Conservation (phyloP, 1,139 yeast genomes). For the Zygotorulaspora mrakii region DNA sequence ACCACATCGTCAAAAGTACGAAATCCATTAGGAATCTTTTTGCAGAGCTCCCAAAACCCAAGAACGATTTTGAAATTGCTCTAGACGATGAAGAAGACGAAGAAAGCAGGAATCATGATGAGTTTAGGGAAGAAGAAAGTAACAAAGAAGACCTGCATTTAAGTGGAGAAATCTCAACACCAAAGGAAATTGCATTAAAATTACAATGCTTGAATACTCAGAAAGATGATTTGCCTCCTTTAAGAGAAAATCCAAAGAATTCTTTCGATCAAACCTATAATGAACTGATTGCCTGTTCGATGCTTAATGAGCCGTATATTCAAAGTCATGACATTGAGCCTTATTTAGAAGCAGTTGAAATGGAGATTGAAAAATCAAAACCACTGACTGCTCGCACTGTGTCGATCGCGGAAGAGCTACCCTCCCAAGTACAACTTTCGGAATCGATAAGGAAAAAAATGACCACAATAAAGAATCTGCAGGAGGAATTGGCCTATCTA, state of each 20-base stretch:
- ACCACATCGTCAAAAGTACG: background rate
- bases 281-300: constrained; percentile 16
- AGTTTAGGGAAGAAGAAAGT: constrained; percentile 20
- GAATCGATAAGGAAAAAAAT: constrained; percentile 8
- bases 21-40: constrained; percentile 35
- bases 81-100: constrained; percentile 29
- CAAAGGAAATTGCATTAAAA: constrained; percentile 6
- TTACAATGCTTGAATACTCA: constrained; percentile 14
- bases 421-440: constrained; percentile 7
- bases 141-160: constrained; percentile 32
- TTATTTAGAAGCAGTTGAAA: constrained; percentile 13
- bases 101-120: constrained; percentile 24
- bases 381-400: background rate
- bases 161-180: background rate
- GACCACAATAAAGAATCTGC: constrained; percentile 9
- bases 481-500: constrained; percentile 15
- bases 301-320: constrained; percentile 11
- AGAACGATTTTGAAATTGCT: constrained; percentile 55
- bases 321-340: constrained; percentile 2
- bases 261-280: constrained; percentile 22
- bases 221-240: constrained; percentile 16
- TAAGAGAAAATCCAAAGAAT: constrained; percentile 16
- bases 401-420: background rate
- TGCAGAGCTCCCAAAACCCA: constrained; percentile 49
- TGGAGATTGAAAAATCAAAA: constrained; percentile 8